Conservation (phyloP, 2,329 filamentous ascomycete genomes). For the Dryadomyces sulphureus region DNA sequence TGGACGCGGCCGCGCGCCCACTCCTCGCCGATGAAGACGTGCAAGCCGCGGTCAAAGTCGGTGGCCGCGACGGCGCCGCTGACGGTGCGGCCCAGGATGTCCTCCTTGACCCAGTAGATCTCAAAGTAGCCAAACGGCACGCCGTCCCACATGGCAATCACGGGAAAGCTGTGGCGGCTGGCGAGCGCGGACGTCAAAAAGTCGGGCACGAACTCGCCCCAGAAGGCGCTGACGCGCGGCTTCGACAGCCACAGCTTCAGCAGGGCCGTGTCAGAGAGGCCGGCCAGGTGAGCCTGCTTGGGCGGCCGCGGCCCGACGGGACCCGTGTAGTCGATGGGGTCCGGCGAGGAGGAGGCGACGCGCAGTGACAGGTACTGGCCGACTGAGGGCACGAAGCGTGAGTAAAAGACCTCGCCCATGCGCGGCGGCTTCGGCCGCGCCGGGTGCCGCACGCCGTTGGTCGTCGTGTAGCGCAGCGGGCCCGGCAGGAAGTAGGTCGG, state of each 20-base stretch:
- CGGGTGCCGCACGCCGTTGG: conserved; percentile 69
- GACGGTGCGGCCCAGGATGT: conserved; percentile 56
- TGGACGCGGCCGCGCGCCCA: conserved; percentile 75
- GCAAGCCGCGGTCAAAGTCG: conserved; percentile 79
- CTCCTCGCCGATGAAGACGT: conserved; percentile 81
- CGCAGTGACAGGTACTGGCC: conserved; percentile 81
- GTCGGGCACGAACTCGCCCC: conserved; percentile 52
- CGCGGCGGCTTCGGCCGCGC: conserved; percentile 75
- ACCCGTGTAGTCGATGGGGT: conserved; percentile 49
- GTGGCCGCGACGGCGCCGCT: conserved; percentile 30
- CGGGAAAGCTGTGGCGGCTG: conserved; percentile 69
- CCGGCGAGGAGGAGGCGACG: conserved; percentile 55
- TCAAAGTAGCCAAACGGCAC: conserved; percentile 96
- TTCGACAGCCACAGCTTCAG: conserved; percentile 82
- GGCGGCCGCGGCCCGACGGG: conserved; percentile 30
- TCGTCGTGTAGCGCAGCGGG: conserved; percentile 67
- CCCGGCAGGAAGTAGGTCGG: conserved; percentile 83
- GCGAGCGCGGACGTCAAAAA: conserved; percentile 55
- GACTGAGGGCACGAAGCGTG: conserved; percentile 68
- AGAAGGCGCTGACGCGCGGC: conserved; percentile 69
- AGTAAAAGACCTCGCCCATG: conserved; percentile 85
- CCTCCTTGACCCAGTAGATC: conserved; percentile 96
- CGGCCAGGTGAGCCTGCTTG: conserved; percentile 20
- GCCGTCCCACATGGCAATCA: conserved; percentile 86
- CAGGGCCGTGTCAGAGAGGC: conserved; percentile 39